phyloP scores from a whole-genome alignment of 805 yeast species.

The Nakazawaea holstii region DNA sequence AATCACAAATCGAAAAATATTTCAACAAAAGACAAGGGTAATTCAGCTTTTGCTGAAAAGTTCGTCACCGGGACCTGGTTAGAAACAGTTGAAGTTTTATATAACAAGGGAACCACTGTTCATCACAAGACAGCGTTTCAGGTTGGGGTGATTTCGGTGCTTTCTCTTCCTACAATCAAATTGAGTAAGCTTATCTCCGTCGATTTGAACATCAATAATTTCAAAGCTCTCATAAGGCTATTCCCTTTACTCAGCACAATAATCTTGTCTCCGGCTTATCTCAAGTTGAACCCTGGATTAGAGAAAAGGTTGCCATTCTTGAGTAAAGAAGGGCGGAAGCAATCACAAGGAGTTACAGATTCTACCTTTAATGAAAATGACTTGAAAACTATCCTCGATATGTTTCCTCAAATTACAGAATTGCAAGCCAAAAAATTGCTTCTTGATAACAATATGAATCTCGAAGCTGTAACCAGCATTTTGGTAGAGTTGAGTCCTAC shows the following conservation, averaged over 20 bases:
- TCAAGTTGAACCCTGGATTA: constrained; percentile 44
- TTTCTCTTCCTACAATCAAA: constrained; percentile 40
- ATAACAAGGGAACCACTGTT: constrained; percentile 50
- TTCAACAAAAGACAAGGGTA: neutral
- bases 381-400: constrained; percentile 39
- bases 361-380: constrained; percentile 26
- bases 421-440: constrained; percentile 46
- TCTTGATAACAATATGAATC: constrained; percentile 38
- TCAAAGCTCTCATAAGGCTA: constrained; percentile 32
- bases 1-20: constrained; percentile 6
- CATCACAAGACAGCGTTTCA: constrained; percentile 41
- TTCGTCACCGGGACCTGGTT: constrained; percentile 57
- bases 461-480: constrained; percentile 52
- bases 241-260: constrained; percentile 55
- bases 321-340: constrained; percentile 14
- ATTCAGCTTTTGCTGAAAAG: constrained; percentile 39
- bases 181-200: constrained; percentile 35
- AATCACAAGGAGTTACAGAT: neutral
- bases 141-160: constrained; percentile 45
- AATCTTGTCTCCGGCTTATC: constrained; percentile 41
- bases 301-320: constrained; percentile 46
- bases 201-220: constrained; percentile 38
- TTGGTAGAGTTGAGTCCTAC: constrained; percentile 58
- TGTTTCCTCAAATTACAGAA: constrained; percentile 60
- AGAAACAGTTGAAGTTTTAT: constrained; percentile 50